These are phyloP conservation scores for Umbelopsis sp. DNA, from an alignment of 192 early-diverging fungal species.

Conservation along the genomic window DNA sequence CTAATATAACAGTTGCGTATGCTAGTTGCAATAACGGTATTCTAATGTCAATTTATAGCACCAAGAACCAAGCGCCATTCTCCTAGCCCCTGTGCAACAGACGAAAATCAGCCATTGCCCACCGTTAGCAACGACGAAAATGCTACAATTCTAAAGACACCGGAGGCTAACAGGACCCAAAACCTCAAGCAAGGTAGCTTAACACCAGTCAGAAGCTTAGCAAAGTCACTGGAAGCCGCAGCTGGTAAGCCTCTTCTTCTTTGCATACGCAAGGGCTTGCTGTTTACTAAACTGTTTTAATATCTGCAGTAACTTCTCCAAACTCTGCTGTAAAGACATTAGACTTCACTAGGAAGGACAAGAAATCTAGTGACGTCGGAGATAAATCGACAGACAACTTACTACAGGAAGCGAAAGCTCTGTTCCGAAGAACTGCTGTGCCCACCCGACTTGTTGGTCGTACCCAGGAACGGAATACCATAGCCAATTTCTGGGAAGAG, in stretches of 20 bases:
- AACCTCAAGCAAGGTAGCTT: conserved; percentile 3
- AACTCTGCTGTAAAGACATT: neutral
- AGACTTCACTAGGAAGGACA: neutral
- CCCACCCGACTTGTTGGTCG: conserved; percentile 71
- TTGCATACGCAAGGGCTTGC: neutral
- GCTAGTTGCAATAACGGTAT: neutral
- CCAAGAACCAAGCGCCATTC: conserved; percentile 11
- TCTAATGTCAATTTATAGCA: neutral
- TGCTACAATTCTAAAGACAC: conserved; percentile 3
- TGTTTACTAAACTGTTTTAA: neutral
- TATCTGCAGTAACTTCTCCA: neutral
- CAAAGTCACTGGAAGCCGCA: conserved; percentile 2
- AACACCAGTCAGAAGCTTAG: conserved; percentile 10
- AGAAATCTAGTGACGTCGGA: neutral
- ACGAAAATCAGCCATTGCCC: conserved; percentile 12
- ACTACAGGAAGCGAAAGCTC: conserved; percentile 62
- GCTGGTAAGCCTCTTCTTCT: neutral
- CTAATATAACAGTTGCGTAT: neutral
- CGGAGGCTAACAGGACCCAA: neutral
- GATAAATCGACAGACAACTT: conserved; percentile 21
- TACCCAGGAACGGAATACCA: conserved; percentile 51
- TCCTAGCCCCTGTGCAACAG: conserved; percentile 15
- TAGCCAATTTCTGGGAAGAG: conserved; percentile 54
- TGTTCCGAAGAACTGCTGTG: conserved; percentile 63
- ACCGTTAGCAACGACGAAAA: neutral